Base-by-base conservation (phyloP, 2,329 filamentous ascomycete species). In the Beauveria brongniartii region DNA sequence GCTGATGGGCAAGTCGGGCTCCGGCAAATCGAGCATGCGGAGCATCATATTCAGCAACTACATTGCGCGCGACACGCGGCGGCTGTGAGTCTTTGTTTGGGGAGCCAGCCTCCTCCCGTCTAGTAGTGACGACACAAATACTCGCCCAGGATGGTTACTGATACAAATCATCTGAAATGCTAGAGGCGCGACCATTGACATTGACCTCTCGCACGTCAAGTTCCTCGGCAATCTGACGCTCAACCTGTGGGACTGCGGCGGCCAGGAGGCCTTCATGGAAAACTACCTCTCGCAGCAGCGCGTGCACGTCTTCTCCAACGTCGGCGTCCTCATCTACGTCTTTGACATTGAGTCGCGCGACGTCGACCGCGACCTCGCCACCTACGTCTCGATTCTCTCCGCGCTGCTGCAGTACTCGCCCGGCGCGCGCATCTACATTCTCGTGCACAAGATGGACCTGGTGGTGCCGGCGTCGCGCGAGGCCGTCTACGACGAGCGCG, bases 1-100 rank as follows among this genome's bases (percentile, higher is more conserved):
- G 55, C 79, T 92, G 64, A 92, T 92, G 94, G 94, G 94, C 68
- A 97, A 97, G 79, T 96, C 91, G 64, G 94, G 94, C 59, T 96
- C 93, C 0, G 94, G 94, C 60, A 99, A 99, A 77, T 97, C 92
- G 47, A 97, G 92, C 61, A 99, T 99, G 94, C 85, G 94, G 65
- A 94, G 90, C 70, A 97, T 99, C 71, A 97, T 99, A 73, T 99
- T 99, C 77, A 96, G 91, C 80, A 97, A 97, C 76, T 97, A 97
- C 73, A 92, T 97, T 66, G 94, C 94, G 61, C 92, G 95, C 71
- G 94, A 99, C 74, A 96, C 96, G 7, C 84, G 94, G 44, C 82
- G 94, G 62, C 80, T 99, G 81, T 83, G 69, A 72, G 80, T 73
- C 34, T 37, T 24, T 18, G 34, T 20, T 30, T 14, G n/a, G 12